Evolutionary conservation across 495 filamentous ascomycete species (phyloP), one percentile per base, ranked within the genome.

Genomic region (Trichoderma parareesei): DNA sequence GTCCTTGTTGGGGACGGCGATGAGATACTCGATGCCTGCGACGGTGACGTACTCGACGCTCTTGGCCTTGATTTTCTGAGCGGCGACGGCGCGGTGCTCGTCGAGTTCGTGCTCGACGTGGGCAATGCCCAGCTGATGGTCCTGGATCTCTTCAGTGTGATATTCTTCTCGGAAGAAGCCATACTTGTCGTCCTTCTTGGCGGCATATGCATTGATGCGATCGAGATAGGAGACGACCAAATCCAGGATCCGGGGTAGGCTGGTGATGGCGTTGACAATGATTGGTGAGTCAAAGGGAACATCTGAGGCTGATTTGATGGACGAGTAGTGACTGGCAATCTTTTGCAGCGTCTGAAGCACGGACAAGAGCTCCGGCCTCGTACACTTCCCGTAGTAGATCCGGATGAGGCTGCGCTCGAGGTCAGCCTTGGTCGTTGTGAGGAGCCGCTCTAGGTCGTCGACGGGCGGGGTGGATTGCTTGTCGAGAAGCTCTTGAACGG

Each of bases 321-420:
- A 77, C 0, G 81, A 74, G 71, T 90, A 97, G 66, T 91, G 87
- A 64, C 82, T 84, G 2, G 91, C 81, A 55, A 98, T 92, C 63
- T 78, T 83, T 68, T 96, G 90, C 70, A 98, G 76, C 0, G 89
- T 90, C 74, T 97, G 93, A 1, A 99, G 78, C 7, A 93, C 86
- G 5, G 83, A 83, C 4, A 99, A 81, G 20, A 99, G 85, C 74
- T 98, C 95, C 5, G 93, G 90, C 0, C 95, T 88, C 3, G 90
- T 90, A 72, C 93, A 97, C 79, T 92, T 94, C 16, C 90, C 90
- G 72, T 99, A 99, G 77, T 97, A 99, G 48, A 99, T 97, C 20
- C 94, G 83, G 70, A 98, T 94, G 48, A 99, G 76, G 60, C 88
- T 92, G 68, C 92, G 90, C 72, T 99, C 94, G 10, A 99, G 82